Evolutionary conservation across 2,329 filamentous ascomycete species (phyloP).

Genomic region (Sclerotinia trifoliorum): DNA sequence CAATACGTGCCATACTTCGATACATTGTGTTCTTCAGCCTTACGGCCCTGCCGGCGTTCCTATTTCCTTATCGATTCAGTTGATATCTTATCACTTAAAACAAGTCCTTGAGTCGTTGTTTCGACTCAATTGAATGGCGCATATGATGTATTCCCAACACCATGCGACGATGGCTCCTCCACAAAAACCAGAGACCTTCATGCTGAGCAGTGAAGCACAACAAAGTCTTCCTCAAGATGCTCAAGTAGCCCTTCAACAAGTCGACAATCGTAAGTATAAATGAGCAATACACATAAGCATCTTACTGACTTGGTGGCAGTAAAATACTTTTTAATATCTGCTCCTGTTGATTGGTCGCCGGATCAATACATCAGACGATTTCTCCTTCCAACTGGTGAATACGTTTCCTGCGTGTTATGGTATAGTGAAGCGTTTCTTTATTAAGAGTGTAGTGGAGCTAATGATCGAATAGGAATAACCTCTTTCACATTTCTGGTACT

Average conservation of each 20-base stretch:
- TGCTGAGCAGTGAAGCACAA: constrained; percentile 95
- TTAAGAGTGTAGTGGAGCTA: constrained; percentile 28
- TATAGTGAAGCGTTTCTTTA: constrained; percentile 43
- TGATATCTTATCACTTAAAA: constrained; percentile 27
- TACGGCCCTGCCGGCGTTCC: constrained; percentile 34
- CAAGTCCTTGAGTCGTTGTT: constrained; percentile 29
- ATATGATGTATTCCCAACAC: constrained; percentile 70
- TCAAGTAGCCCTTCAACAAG: constrained; percentile 95
- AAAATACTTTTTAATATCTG: constrained; percentile 99
- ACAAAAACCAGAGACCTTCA: constrained; percentile 97
- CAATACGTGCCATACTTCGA: constrained; percentile 23
- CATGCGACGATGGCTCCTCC: constrained; percentile 85
- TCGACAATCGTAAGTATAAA: constrained; percentile 80
- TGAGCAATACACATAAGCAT: constrained; percentile 12
- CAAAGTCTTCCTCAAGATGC: constrained; percentile 94
- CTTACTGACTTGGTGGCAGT: constrained; percentile 53
- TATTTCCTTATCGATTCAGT: constrained; percentile 30
- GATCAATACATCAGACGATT: constrained; percentile 97
- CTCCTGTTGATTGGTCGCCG: constrained; percentile 94
- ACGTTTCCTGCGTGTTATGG: constrained; percentile 97
- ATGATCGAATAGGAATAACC: constrained; percentile 71
- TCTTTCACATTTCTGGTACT: constrained; percentile 98
- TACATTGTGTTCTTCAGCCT: constrained; percentile 29
- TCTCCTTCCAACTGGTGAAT: constrained; percentile 93
- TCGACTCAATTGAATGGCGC: constrained; percentile 40